Base-by-base conservation (phyloP, 192 early-diverging fungal genomes). In the Phycomyces blakesleeanus region DNA sequence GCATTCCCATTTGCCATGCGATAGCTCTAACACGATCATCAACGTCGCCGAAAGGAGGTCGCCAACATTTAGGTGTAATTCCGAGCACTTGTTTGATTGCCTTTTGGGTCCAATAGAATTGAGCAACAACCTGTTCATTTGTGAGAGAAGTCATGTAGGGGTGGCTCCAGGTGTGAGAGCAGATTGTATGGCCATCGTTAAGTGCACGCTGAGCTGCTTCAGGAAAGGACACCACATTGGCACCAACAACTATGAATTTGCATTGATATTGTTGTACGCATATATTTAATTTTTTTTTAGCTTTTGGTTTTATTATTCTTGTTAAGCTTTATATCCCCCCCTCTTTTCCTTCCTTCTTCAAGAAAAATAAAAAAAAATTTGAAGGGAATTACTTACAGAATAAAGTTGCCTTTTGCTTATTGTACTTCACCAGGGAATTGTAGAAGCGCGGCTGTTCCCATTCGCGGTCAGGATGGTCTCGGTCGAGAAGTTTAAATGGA, bases 131-230 rank as follows among this genome's bases (percentile, higher is more conserved):
- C 60, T 84, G 66, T 44, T 86, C 75, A 55, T 73, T 86, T 59
- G 75, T 72, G 24, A 72, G 59, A 18, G 68, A 71, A 29, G 86
- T 87, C 26, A 81, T 67, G 37, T 78, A 74, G 55, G 60, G 67
- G 68, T 85, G 84, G 7, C 72, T 77, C 82, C 82, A 87, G 11
- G 85, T 86, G 76, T 88, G 87, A 37, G 79, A 79, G n/a, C 74
- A 81, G 37, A 89, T 65, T 34, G 83, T 76, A 63, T 89, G 87
- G 25, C 86, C 83, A 61, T 76, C 64, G 27, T 51, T 55, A 7
- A 66, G 25, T 5, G 65, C 71, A 49, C 71, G 64, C 42, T 67
- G 60, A 21, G 69, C 69, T 39, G 69, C 75, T 11, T 59, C 61
- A 18, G 75, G 69, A 16, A 64, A 68, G 9, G 34, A 61, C 4